These are phyloP conservation scores for Hura crepitans DNA, from an alignment of 441 rosid genomes.

Conservation along the genomic window DNA sequence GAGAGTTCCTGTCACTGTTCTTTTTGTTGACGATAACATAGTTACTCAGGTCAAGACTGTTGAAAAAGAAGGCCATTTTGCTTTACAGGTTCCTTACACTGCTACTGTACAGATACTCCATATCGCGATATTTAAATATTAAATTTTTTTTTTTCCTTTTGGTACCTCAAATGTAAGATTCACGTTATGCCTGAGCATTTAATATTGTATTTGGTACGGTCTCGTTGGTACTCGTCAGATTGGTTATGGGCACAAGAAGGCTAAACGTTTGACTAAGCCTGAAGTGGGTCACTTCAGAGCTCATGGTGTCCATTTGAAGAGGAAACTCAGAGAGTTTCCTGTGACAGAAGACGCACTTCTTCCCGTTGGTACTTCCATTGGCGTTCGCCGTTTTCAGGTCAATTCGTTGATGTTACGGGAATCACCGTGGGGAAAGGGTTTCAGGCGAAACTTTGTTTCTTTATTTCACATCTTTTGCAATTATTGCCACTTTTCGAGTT, in stretches of 20 bases:
- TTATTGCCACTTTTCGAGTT: too few relatives aligned
- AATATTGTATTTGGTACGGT: slow-evolving; percentile 20
- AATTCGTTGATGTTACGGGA: slow-evolving; percentile 78
- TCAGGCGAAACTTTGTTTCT: slow-evolving; percentile 48
- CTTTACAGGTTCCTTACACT: slow-evolving; percentile 64
- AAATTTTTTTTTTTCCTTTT: too few relatives aligned
- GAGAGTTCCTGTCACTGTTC: slow-evolving; percentile 73
- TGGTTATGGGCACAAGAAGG: slow-evolving; percentile 94
- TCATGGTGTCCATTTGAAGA: slow-evolving; percentile 83
- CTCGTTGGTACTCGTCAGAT: slow-evolving; percentile 60
- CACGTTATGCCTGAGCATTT: slow-evolving; percentile 1
- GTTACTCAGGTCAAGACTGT: slow-evolving; percentile 91
- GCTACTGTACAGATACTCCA: too few relatives aligned
- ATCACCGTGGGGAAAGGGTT: slow-evolving; percentile 93
- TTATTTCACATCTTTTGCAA: not conserved
- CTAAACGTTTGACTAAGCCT: slow-evolving; percentile 84
- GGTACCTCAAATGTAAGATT: too few relatives aligned
- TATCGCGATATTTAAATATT: too few relatives aligned
- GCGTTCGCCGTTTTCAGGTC: slow-evolving; percentile 91
- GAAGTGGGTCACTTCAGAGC: slow-evolving; percentile 97
- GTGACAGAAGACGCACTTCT: slow-evolving; percentile 92
- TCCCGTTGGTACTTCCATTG: slow-evolving; percentile 70
- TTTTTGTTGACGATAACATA: slow-evolving; percentile 92
- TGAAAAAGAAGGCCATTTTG: slow-evolving; percentile 80
- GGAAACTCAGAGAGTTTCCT: slow-evolving; percentile 87